These are phyloP conservation scores for Leonotis leonurus DNA, from an alignment of 257 asterid genomes.

Conservation along the genomic window DNA sequence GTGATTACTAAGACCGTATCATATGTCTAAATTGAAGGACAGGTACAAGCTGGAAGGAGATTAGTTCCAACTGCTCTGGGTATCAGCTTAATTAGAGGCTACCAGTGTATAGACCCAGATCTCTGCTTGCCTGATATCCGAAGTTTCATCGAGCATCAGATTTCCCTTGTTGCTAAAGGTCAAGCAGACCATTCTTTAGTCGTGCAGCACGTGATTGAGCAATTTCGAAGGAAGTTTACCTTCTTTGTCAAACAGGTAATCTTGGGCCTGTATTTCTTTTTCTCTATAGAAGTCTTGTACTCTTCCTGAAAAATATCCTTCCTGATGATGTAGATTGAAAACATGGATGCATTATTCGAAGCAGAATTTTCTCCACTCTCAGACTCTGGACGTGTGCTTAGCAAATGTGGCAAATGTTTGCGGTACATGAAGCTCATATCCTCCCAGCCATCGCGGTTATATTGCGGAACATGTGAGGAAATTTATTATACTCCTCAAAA, in stretches of 20 bases:
- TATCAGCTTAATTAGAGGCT: conserved; percentile 86
- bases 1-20: not conserved
- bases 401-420: conserved; percentile 92
- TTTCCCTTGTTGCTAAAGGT: conserved; percentile 85
- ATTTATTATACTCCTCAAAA: conserved; percentile 85
- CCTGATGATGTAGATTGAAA: conserved; percentile 55
- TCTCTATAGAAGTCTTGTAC: not conserved
- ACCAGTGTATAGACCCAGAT: conserved; percentile 88
- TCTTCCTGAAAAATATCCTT: conserved; percentile 10
- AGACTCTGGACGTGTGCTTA: conserved; percentile 72
- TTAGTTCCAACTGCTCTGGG: conserved; percentile 86
- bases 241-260: conserved; percentile 81
- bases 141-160: conserved; percentile 90
- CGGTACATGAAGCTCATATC: conserved; percentile 86
- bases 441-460: conserved; percentile 77
- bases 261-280: not conserved
- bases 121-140: conserved; percentile 89
- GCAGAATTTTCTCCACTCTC: conserved; percentile 92
- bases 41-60: conserved; percentile 87
- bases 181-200: conserved; percentile 78
- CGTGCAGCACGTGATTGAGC: conserved; percentile 77
- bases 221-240: conserved; percentile 73
- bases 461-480: conserved; percentile 88
- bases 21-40: conserved; percentile 19
- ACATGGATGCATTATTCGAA: conserved; percentile 93